These are phyloP conservation scores for Zygosaccharomyces lentus DNA, from an alignment of 805 yeast species.

Conservation along the genomic window DNA sequence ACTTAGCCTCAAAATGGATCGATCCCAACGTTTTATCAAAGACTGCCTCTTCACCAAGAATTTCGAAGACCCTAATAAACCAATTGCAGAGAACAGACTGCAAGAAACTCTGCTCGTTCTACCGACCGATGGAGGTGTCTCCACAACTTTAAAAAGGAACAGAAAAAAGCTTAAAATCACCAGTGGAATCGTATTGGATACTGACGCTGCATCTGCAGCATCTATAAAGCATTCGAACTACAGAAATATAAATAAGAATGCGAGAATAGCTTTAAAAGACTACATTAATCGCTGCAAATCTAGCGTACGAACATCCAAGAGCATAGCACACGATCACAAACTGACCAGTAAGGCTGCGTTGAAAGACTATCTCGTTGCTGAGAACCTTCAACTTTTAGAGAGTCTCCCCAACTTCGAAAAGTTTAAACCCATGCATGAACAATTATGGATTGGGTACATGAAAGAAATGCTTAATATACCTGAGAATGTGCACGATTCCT, in stretches of 20 bases:
- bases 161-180: constrained; percentile 17
- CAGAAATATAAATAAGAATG: constrained; percentile 27
- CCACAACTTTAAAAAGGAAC: constrained; percentile 22
- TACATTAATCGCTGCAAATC: constrained; percentile 24
- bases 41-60: constrained; percentile 29
- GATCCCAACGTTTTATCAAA: constrained; percentile 30
- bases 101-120: constrained; percentile 29
- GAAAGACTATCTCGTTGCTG: constrained; percentile 22
- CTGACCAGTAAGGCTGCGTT: constrained; percentile 18
- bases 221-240: constrained; percentile 23
- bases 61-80: constrained; percentile 29
- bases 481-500: constrained; percentile 10
- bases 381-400: constrained; percentile 18
- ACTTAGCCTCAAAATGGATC: constrained; percentile 22
- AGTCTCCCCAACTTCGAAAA: constrained; percentile 43
- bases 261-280: constrained; percentile 32
- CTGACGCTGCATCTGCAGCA: constrained; percentile 3
- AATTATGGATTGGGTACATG: constrained; percentile 73
- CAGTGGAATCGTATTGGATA: constrained; percentile 2
- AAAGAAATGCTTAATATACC: constrained; percentile 47
- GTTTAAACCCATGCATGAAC: constrained; percentile 48
- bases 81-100: constrained; percentile 32
- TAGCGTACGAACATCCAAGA: constrained; percentile 25
- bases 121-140: constrained; percentile 37
- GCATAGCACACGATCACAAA: constrained; percentile 24